A percentile compares a stretch with the other conserved stretches of the same genome.
Evolutionary conservation across 768 basidiomycete genomes (phyloP).

Genomic region (Tremella yokohamensis): DNA sequence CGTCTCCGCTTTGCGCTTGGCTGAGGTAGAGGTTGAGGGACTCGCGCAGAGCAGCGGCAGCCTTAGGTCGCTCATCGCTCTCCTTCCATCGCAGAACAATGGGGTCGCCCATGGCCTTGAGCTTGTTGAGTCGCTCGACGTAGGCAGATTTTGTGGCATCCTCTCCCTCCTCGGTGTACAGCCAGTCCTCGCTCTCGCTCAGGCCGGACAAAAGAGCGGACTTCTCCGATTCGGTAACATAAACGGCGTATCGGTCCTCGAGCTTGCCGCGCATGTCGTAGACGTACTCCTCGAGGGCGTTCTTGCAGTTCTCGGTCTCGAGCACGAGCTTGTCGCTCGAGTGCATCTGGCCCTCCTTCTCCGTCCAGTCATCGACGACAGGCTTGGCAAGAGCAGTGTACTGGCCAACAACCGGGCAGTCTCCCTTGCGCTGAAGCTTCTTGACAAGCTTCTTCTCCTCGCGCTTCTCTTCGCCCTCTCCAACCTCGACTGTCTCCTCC

Average conservation of each 20-base stretch:
- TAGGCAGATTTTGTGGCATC: constrained; percentile 96
- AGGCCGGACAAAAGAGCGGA: constrained; percentile 66
- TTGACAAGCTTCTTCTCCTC: constrained; percentile 71
- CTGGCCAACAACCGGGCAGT: constrained; percentile 68
- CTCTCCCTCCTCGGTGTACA: constrained; percentile 94
- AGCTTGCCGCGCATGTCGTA: constrained; percentile 92
- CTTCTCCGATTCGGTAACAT: constrained; percentile 73
- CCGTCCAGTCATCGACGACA: constrained; percentile 64
- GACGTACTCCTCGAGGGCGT: constrained; percentile 97
- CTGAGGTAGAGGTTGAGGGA: constrained; percentile 79
- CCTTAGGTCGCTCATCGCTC: constrained; percentile 70
- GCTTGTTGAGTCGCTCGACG: constrained; percentile 70
- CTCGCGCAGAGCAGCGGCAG: constrained; percentile 74
- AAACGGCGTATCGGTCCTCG: constrained; percentile 77
- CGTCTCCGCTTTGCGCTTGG: constrained; percentile 71
- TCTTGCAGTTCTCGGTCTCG: constrained; percentile 99
- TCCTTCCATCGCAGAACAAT: constrained; percentile 80
- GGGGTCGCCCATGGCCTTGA: constrained; percentile 83
- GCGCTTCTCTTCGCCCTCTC: constrained; percentile 57
- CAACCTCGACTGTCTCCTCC: constrained; percentile 68
- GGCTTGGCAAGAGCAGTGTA: constrained; percentile 64
- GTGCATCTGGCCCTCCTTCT: constrained; percentile 85
- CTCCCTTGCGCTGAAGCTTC: constrained; percentile 75
- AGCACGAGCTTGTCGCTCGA: constrained; percentile 89
- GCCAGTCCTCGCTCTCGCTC: constrained; percentile 85